phyloP scores from a whole-genome alignment of 805 yeast genomes.

The Tetrapisispora taiwanensis region DNA sequence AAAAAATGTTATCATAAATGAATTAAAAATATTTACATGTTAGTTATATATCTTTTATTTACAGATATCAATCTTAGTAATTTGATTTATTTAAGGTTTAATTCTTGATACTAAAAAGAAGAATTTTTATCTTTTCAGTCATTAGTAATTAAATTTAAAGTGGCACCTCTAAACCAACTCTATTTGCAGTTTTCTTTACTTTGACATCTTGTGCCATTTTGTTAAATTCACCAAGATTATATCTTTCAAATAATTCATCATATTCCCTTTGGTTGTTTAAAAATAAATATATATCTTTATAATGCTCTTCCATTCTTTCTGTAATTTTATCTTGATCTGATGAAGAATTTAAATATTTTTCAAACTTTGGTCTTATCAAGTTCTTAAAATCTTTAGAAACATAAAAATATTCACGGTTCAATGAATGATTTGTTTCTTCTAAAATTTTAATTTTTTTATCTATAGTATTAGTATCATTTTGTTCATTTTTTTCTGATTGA shows the following conservation, averaged over 20 bases:
- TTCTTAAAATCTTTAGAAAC: conserved; percentile 9
- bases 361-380: conserved; percentile 8
- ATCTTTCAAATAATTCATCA: conserved; percentile 69
- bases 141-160: background rate
- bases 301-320: conserved; percentile 26
- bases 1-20: too few relatives aligned
- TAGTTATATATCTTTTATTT: too few relatives aligned
- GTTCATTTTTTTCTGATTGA: conserved; percentile 2
- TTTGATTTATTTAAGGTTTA: too few relatives aligned
- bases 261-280: conserved; percentile 67
- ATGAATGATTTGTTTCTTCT: conserved; percentile 7
- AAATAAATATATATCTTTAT: conserved; percentile 52
- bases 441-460: conserved; percentile 10
- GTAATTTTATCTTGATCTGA: background rate
- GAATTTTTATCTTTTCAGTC: too few relatives aligned
- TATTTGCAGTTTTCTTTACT: conserved; percentile 67
- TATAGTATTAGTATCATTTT: conserved; percentile 6
- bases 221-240: conserved; percentile 63
- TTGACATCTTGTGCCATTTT: conserved; percentile 69
- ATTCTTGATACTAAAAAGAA: too few relatives aligned
- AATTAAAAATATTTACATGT: too few relatives aligned
- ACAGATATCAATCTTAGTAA: too few relatives aligned
- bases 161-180: conserved; percentile 78
- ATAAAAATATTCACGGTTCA: conserved; percentile 11
- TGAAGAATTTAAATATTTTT: conserved; percentile 4